A percentile compares a stretch with the other conserved stretches of the same genome.
phyloP scores from a whole-genome alignment of 2,329 filamentous ascomycete genomes.

The Exutisphaerella laricina region DNA sequence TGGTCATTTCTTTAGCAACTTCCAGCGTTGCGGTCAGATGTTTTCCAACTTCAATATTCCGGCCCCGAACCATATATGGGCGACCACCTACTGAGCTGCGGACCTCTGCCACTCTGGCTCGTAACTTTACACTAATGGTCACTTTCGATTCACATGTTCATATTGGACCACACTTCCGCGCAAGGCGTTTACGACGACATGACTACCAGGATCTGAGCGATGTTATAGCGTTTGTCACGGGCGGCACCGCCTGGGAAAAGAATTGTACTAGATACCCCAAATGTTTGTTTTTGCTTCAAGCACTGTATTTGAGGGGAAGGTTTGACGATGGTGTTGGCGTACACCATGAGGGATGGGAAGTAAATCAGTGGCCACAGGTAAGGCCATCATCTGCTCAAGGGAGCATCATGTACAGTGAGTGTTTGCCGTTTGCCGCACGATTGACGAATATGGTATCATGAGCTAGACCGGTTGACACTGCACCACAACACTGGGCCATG shows the following conservation, averaged over 20 bases:
- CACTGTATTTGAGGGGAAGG: slow-evolving; percentile 8
- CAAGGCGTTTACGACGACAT: slow-evolving; percentile 16
- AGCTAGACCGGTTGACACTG: slow-evolving; percentile 13
- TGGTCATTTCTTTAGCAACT: slow-evolving; percentile 19
- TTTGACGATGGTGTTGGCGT: slow-evolving; percentile 9
- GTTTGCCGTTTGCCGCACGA: slow-evolving; percentile 3
- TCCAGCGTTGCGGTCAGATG: slow-evolving; percentile 26
- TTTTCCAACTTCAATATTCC: slow-evolving; percentile 25
- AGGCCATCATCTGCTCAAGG: slow-evolving; percentile 11
- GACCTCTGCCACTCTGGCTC: slow-evolving; percentile 4
- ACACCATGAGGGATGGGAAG: not conserved
- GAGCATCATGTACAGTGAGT: slow-evolving; percentile 14
- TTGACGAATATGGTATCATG: slow-evolving; percentile 12
- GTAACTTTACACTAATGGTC: slow-evolving; percentile 2
- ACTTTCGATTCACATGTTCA: slow-evolving; percentile 12
- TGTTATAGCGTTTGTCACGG: slow-evolving; percentile 14
- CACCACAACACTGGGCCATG: slow-evolving; percentile 10
- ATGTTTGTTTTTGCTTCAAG: slow-evolving; percentile 13
- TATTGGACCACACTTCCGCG: slow-evolving; percentile 8
- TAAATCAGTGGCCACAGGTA: slow-evolving; percentile 14
- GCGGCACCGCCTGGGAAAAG: slow-evolving; percentile 5
- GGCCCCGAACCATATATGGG: slow-evolving; percentile 19
- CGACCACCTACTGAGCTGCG: slow-evolving; percentile 14
- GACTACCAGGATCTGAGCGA: slow-evolving; percentile 13
- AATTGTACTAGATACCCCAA: slow-evolving; percentile 24